These are phyloP conservation scores for Pseudonitzschia pungens DNA, from an alignment of 108 stramenopile genomes.

Conservation along the genomic window DNA sequence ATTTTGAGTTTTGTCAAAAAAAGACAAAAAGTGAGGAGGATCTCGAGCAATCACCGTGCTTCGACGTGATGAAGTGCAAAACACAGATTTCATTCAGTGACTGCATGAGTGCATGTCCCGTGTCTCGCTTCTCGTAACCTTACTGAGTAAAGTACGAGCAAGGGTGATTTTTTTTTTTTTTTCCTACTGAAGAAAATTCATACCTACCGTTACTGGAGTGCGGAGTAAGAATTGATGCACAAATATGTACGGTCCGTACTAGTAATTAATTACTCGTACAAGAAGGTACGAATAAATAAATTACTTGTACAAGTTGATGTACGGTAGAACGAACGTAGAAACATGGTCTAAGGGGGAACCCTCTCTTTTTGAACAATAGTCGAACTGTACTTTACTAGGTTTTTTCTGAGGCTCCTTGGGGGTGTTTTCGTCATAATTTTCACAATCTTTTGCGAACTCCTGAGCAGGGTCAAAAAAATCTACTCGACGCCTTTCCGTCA, in stretches of 20 bases:
- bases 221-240: neutral
- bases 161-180: too few species aligned
- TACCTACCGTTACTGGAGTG: too few species aligned
- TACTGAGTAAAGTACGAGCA: neutral
- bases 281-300: too few species aligned
- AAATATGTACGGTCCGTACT: too few species aligned
- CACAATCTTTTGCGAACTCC: neutral
- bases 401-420: neutral
- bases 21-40: slow-evolving; percentile 2
- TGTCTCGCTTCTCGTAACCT: neutral
- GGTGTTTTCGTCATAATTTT: neutral
- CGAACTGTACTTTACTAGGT: slow-evolving; percentile 4
- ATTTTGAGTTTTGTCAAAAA: neutral
- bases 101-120: neutral
- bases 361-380: neutral
- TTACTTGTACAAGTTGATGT: too few species aligned
- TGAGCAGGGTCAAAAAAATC: neutral
- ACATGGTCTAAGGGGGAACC: neutral
- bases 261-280: too few species aligned
- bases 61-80: neutral
- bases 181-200: neutral
- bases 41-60: neutral
- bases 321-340: neutral
- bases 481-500: neutral
- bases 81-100: neutral